Evolutionary conservation across 1,139 yeast genomes (phyloP).

Genomic region (Ogataea hybrid): DNA sequence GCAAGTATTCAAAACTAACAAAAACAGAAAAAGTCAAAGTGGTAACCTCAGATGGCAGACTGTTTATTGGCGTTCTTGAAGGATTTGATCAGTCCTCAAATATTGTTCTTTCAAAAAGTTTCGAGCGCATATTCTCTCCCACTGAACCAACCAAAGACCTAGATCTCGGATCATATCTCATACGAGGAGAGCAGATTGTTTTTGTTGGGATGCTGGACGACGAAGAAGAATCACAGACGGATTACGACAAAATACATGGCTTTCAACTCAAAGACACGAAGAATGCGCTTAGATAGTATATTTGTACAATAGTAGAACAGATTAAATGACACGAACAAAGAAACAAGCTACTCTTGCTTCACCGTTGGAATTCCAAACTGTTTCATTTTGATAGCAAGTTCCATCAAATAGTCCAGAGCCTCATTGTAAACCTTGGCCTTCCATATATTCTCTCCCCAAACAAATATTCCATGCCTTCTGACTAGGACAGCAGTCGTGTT

Average conservation of each 20-base stretch:
- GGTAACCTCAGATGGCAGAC: constrained; percentile 80
- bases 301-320: constrained; percentile 5
- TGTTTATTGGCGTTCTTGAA: constrained; percentile 64
- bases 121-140: constrained; percentile 48
- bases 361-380: constrained; percentile 53
- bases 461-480: constrained; percentile 90
- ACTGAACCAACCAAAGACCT: constrained; percentile 52
- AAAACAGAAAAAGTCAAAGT: constrained; percentile 59
- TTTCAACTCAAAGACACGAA: constrained; percentile 35
- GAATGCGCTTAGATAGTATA: constrained; percentile 34
- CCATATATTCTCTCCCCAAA: constrained; percentile 93
- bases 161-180: constrained; percentile 60
- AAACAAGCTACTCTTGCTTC: constrained; percentile 6
- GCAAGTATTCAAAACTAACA: constrained; percentile 1
- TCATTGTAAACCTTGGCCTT: constrained; percentile 92
- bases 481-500: constrained; percentile 83
- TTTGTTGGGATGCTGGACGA: constrained; percentile 71
- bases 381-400: constrained; percentile 80
- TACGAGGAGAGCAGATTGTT: constrained; percentile 84
- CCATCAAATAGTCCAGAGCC: constrained; percentile 86
- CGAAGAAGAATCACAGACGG: constrained; percentile 45
- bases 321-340: background rate
- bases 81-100: constrained; percentile 86
- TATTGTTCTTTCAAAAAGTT: constrained; percentile 58
- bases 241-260: constrained; percentile 52